Evolutionary conservation across 148 eudicot species (phyloP).

Genomic region (Silene latifolia): DNA sequence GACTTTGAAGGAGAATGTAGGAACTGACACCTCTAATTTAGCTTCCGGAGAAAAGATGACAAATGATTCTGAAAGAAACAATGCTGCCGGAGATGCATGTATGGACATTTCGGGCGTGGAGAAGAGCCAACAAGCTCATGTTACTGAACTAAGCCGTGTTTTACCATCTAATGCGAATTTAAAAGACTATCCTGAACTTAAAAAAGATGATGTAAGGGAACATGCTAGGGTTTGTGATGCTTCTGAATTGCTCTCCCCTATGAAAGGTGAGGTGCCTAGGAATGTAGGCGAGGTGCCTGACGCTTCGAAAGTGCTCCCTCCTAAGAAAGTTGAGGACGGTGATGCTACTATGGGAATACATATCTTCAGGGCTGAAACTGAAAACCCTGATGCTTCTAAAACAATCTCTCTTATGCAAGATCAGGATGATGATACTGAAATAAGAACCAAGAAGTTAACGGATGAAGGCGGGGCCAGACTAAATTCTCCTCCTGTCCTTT

Average conservation of each 20-base stretch:
- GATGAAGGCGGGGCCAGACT: conserved; percentile 14
- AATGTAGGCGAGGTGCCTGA: conserved; percentile 9
- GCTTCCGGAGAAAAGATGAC: neutral
- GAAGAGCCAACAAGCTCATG: neutral
- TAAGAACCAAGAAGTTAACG: neutral
- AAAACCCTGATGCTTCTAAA: conserved; percentile 15
- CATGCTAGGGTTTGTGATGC: conserved; percentile 7
- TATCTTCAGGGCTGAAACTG: conserved; percentile 13
- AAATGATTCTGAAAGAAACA: neutral
- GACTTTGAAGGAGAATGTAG: neutral
- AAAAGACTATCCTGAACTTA: neutral
- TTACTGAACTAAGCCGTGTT: neutral
- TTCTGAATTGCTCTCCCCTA: neutral
- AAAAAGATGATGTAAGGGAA: conserved; percentile 8
- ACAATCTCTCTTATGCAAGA: conserved; percentile 15
- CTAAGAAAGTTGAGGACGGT: conserved; percentile 3
- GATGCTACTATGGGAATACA: neutral
- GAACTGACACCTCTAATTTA: neutral
- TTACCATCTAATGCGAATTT: neutral
- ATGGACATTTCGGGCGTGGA: neutral
- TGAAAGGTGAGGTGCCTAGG: conserved; percentile 6
- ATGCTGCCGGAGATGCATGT: neutral
- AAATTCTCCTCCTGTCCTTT: conserved; percentile 19
- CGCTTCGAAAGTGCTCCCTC: neutral
- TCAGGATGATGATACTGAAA: conserved; percentile 11